Conservation (phyloP, 495 filamentous ascomycete genomes). For the Aspergillus diversus region DNA sequence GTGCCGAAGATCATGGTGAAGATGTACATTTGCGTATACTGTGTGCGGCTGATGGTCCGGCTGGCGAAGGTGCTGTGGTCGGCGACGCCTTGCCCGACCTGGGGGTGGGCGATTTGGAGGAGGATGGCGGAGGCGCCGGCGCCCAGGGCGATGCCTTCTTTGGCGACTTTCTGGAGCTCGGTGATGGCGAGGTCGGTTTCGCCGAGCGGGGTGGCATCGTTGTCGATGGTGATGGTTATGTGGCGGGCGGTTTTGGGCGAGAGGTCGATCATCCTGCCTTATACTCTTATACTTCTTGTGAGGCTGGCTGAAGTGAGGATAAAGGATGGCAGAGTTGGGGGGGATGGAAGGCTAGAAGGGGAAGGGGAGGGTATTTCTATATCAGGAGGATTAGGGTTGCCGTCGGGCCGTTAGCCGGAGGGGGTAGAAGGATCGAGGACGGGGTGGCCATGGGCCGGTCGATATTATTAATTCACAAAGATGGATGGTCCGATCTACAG, state of each 20-base stretch:
- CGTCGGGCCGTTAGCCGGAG: slow-evolving; percentile 11
- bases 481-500: too few relatives aligned
- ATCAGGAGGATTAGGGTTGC: slow-evolving; percentile 4
- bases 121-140: slow-evolving; percentile 8
- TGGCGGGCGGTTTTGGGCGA: background rate
- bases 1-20: slow-evolving; percentile 16
- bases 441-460: background rate
- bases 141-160: slow-evolving; percentile 11
- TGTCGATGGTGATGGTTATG: slow-evolving; percentile 1
- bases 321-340: too few relatives aligned
- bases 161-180: background rate
- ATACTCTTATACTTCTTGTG: too few relatives aligned
- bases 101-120: slow-evolving; percentile 4
- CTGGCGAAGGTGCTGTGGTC: slow-evolving; percentile 17
- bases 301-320: too few relatives aligned
- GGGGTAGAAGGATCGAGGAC: background rate
- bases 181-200: slow-evolving; percentile 9
- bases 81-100: slow-evolving; percentile 13
- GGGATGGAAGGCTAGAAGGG: background rate
- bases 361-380: background rate
- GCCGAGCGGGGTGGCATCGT: slow-evolving; percentile 9
- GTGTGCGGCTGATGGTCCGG: slow-evolving; percentile 11
- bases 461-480: background rate
- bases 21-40: slow-evolving; percentile 18
- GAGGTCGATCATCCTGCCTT: slow-evolving; percentile 6